phyloP scores from a whole-genome alignment of 140 eudicot genomes.

The Flaveria floridana region DNA sequence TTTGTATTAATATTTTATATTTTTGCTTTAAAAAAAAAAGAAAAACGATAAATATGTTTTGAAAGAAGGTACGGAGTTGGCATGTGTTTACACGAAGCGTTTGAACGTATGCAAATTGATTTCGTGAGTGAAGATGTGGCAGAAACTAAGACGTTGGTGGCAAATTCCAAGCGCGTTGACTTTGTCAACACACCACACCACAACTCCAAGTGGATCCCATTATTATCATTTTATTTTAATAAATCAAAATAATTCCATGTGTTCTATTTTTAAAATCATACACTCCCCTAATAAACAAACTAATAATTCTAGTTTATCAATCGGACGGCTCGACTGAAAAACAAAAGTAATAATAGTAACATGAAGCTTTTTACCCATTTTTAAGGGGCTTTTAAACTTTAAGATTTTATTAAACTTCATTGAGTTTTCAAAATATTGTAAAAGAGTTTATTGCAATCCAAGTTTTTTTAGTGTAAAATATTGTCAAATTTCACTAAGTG shows the following conservation, averaged over 20 bases:
- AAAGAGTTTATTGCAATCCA: too few species aligned
- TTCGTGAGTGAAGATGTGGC: slow-evolving; percentile 21
- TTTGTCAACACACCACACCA: slow-evolving; percentile 38
- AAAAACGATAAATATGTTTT: not conserved
- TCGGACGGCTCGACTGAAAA: too few species aligned
- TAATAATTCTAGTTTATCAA: too few species aligned
- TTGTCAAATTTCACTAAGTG: too few species aligned
- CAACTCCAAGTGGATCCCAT: slow-evolving; percentile 29
- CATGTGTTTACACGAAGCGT: slow-evolving; percentile 30
- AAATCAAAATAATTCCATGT: slow-evolving; percentile 11
- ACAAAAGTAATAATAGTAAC: too few species aligned
- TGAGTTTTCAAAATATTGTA: too few species aligned
- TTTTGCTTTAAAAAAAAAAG: not conserved
- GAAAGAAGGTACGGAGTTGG: not conserved
- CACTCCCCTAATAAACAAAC: not conserved
- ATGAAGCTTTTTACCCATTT: too few species aligned
- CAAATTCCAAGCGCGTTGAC: slow-evolving; percentile 35
- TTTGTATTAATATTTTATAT: too few species aligned
- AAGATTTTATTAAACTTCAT: too few species aligned
- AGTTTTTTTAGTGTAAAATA: too few species aligned
- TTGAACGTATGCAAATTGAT: not conserved
- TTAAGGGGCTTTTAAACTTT: too few species aligned
- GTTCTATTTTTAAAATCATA: slow-evolving; percentile 14
- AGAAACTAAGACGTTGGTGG: slow-evolving; percentile 31
- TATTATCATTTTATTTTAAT: not conserved